These are phyloP conservation scores for Botryotinia narcissicola DNA, from an alignment of 2,329 filamentous ascomycete species.

Conservation along the genomic window DNA sequence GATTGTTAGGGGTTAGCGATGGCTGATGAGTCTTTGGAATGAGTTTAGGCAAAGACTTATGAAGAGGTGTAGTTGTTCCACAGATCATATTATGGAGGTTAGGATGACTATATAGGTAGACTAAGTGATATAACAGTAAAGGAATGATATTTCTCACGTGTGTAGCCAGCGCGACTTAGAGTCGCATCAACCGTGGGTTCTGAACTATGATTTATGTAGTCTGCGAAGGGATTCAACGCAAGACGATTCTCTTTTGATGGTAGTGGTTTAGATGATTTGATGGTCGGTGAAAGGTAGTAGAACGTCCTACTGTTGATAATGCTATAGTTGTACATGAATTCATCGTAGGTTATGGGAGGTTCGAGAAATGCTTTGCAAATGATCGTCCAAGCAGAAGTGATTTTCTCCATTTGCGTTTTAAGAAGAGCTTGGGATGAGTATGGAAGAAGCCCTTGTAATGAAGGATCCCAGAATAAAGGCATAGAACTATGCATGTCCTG, in stretches of 20 bases:
- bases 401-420: slow-evolving; percentile 52
- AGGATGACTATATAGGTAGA: neutral
- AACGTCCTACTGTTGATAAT: slow-evolving; percentile 63
- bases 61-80: no score
- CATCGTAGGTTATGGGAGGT: slow-evolving; percentile 40
- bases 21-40: neutral
- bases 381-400: slow-evolving; percentile 49
- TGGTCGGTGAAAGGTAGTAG: slow-evolving; percentile 45
- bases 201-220: slow-evolving; percentile 62
- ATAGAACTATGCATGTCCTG: slow-evolving; percentile 58
- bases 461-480: slow-evolving; percentile 53
- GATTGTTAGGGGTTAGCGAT: neutral
- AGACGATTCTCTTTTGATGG: slow-evolving; percentile 56
- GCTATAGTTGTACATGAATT: slow-evolving; percentile 57
- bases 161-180: slow-evolving; percentile 52
- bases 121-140: neutral
- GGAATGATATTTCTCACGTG: slow-evolving; percentile 30
- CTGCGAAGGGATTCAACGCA: slow-evolving; percentile 68
- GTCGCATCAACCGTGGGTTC: slow-evolving; percentile 44
- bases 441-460: slow-evolving; percentile 48
- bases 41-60: neutral
- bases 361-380: slow-evolving; percentile 43
- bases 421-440: slow-evolving; percentile 47
- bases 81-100: neutral
- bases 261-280: slow-evolving; percentile 41